A percentile compares a stretch with the other conserved stretches of the same genome.
Conservation (phyloP, 805 yeast genomes). For the Candida oleophila region DNA sequence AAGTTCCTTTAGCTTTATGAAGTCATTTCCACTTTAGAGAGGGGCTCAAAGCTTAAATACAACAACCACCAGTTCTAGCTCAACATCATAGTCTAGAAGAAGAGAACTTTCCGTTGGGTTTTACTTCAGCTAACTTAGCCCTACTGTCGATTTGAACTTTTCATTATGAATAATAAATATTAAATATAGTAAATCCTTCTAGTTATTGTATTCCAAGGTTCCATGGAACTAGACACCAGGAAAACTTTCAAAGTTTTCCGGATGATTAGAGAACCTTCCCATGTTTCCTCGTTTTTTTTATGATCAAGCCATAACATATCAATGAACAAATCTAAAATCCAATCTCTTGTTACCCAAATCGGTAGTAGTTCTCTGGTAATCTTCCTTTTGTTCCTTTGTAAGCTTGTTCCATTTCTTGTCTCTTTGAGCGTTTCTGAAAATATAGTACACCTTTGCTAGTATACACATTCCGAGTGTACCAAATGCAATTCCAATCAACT, state of each 20-base stretch:
- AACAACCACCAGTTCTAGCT: neutral
- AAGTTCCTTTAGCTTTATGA: neutral
- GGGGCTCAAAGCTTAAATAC: neutral
- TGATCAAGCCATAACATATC: neutral
- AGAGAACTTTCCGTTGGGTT: too few relatives aligned
- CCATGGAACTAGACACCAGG: too few relatives aligned
- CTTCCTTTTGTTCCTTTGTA: constrained; percentile 48
- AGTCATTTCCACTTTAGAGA: neutral
- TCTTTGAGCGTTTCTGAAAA: constrained; percentile 41
- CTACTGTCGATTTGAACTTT: too few relatives aligned
- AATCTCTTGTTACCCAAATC: constrained; percentile 60
- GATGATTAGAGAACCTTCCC: too few relatives aligned
- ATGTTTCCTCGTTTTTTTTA: neutral
- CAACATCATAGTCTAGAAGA: neutral
- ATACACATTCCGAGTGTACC: constrained; percentile 28
- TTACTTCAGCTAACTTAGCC: too few relatives aligned
- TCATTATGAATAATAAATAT: too few relatives aligned
- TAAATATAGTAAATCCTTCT: too few relatives aligned
- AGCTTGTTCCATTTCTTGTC: constrained; percentile 50
- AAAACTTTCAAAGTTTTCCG: too few relatives aligned
- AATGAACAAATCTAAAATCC: constrained; percentile 43
- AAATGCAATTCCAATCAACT: constrained; percentile 34
- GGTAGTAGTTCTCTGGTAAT: constrained; percentile 43
- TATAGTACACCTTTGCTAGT: constrained; percentile 35
- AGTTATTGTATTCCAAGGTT: too few relatives aligned